Percentiles rank a stretch among this genome's conserved stretches.
Conservation (phyloP, 1,139 yeast species). For the Lodderomyces jiufengensis region DNA sequence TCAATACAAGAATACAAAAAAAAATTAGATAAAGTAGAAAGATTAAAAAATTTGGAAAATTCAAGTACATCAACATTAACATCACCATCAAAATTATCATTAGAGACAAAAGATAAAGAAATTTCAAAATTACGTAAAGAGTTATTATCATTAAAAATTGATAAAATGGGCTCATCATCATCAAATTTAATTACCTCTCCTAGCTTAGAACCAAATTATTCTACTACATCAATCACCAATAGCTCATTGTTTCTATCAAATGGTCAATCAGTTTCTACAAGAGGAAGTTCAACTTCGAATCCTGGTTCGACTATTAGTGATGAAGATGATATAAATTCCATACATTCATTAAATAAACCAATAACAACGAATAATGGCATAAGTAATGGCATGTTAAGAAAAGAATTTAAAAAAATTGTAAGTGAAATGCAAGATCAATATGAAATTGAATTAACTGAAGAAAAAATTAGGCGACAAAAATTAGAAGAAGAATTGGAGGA, state of each 20-base stretch:
- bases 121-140: conserved; percentile 45
- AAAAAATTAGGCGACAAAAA: conserved; percentile 51
- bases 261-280: no score
- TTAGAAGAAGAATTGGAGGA: conserved; percentile 34
- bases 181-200: conserved; percentile 7
- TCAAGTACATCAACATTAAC: conserved; percentile 1
- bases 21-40: conserved; percentile 43
- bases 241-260: conserved; percentile 10
- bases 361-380: conserved; percentile 15
- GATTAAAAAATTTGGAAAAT: conserved; percentile 21
- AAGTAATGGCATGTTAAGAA: conserved; percentile 52
- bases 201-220: conserved; percentile 5
- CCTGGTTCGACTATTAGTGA: conserved; percentile 1
- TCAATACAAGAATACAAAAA: conserved; percentile 47
- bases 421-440: conserved; percentile 60
- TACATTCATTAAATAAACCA: conserved; percentile 15
- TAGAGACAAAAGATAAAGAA: conserved; percentile 44
- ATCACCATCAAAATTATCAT: conserved; percentile 4
- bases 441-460: conserved; percentile 55
- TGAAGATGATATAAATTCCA: conserved; percentile 6
- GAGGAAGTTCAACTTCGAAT: not conserved
- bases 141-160: conserved; percentile 47
- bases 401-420: conserved; percentile 69
- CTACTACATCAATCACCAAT: conserved; percentile 25
- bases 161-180: conserved; percentile 34